Evolutionary conservation across 306 rosid genomes (phyloP).

Genomic region (Vicia faba): DNA sequence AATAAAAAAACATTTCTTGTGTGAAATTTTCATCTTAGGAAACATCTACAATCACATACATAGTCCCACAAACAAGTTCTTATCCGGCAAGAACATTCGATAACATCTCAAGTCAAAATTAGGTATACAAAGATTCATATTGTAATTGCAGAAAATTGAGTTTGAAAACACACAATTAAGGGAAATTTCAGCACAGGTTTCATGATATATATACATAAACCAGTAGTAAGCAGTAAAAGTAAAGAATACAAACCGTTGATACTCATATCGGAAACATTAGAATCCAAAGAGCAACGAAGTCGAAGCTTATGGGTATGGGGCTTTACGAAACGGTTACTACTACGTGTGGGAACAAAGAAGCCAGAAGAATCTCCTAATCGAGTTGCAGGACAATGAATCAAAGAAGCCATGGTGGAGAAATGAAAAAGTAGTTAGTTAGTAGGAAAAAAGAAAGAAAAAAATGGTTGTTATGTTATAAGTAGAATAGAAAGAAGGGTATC

Average conservation of each 20-base stretch:
- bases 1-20: constrained; percentile 29
- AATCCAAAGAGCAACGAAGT: constrained; percentile 76
- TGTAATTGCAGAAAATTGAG: no score
- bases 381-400: constrained; percentile 54
- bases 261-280: constrained; percentile 88
- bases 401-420: constrained; percentile 59
- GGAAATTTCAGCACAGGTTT: no score
- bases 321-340: constrained; percentile 37
- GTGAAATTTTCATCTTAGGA: constrained; percentile 30
- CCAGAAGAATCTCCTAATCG: constrained; percentile 37
- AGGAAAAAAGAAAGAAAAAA: not conserved
- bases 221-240: no score
- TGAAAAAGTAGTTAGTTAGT: constrained; percentile 6
- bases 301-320: constrained; percentile 39
- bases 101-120: no score
- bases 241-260: constrained; percentile 56
- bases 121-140: no score
- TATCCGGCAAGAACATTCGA: no score
- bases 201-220: no score
- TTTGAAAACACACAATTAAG: no score
- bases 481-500: constrained; percentile 44
- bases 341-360: constrained; percentile 28
- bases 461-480: not conserved
- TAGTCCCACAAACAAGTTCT: constrained; percentile 9
- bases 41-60: constrained; percentile 18